phyloP scores from a whole-genome alignment of 148 eudicot species.

The Rheum nobile region DNA sequence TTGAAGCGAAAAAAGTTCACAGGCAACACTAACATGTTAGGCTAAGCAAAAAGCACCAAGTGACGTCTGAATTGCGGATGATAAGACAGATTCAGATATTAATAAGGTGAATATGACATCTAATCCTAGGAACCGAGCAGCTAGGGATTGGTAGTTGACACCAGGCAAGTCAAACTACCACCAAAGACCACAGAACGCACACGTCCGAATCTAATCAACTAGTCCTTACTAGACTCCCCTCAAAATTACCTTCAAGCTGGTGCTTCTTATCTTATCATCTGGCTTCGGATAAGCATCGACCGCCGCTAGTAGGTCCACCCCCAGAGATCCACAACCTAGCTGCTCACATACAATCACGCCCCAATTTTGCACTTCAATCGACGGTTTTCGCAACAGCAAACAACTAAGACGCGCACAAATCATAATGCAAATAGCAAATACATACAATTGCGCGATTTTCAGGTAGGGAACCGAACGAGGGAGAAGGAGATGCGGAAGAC shows the following conservation, averaged over 20 bases:
- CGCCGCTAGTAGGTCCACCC: conserved; percentile 57
- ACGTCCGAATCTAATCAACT: background rate
- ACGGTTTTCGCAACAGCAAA: background rate
- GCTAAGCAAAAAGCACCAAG: background rate
- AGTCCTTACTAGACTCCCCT: background rate
- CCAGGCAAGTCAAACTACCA: background rate
- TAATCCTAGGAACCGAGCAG: background rate
- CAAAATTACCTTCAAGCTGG: conserved; percentile 60
- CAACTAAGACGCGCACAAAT: background rate
- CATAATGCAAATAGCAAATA: background rate
- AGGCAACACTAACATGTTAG: background rate
- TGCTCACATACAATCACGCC: conserved; percentile 19
- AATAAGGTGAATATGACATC: background rate
- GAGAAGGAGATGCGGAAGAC: conserved; percentile 16
- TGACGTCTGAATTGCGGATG: background rate
- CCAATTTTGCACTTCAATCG: background rate
- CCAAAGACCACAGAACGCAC: background rate
- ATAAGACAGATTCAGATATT: background rate
- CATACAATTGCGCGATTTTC: conserved; percentile 48
- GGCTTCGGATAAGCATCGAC: conserved; percentile 81
- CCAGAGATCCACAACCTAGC: conserved; percentile 61
- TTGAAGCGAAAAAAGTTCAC: background rate
- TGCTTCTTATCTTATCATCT: conserved; percentile 86
- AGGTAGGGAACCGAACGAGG: conserved; percentile 29
- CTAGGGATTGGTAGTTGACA: background rate